These are phyloP conservation scores for Apiosordaria backusii DNA, from an alignment of 495 filamentous ascomycete species.

Conservation along the genomic window DNA sequence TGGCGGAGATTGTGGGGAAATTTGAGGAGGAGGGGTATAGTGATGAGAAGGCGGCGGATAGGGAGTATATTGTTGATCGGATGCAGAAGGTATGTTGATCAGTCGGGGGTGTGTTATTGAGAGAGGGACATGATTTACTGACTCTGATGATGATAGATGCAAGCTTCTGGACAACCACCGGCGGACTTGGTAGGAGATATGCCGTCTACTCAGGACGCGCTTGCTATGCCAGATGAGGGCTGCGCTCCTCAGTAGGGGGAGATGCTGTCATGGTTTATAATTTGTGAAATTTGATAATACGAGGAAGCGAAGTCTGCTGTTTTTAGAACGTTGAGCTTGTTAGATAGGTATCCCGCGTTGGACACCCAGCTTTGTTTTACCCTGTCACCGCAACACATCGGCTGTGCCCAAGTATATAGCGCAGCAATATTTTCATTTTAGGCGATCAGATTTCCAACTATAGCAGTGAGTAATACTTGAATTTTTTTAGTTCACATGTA, in stretches of 20 bases:
- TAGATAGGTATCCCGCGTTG: not conserved
- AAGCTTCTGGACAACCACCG: conserved; percentile 87
- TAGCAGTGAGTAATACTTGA: no score
- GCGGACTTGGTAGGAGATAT: conserved; percentile 87
- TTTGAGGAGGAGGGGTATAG: conserved; percentile 77
- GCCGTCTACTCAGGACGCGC: conserved; percentile 67
- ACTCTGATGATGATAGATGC: conserved; percentile 60
- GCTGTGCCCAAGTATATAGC: not conserved
- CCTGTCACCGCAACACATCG: not conserved
- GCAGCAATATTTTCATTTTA: not conserved
- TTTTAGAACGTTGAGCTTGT: not conserved
- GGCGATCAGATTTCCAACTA: no score
- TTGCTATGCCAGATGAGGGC: conserved; percentile 64
- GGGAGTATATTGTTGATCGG: conserved; percentile 89
- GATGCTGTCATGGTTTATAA: not conserved
- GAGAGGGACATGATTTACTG: conserved; percentile 17
- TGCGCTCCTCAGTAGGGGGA: conserved; percentile 63
- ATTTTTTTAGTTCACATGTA: no score
- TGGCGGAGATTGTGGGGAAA: conserved; percentile 79
- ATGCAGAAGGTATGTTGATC: conserved; percentile 82
- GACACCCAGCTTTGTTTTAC: not conserved
- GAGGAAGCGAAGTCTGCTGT: not conserved
- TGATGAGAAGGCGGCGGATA: conserved; percentile 75
- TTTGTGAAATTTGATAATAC: not conserved
- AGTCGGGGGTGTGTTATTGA: conserved; percentile 8